Percentiles rank a stretch among this genome's conserved stretches.
These are phyloP conservation scores for Oidiodendron maius DNA, from an alignment of 495 filamentous ascomycete genomes.

Conservation along the genomic window DNA sequence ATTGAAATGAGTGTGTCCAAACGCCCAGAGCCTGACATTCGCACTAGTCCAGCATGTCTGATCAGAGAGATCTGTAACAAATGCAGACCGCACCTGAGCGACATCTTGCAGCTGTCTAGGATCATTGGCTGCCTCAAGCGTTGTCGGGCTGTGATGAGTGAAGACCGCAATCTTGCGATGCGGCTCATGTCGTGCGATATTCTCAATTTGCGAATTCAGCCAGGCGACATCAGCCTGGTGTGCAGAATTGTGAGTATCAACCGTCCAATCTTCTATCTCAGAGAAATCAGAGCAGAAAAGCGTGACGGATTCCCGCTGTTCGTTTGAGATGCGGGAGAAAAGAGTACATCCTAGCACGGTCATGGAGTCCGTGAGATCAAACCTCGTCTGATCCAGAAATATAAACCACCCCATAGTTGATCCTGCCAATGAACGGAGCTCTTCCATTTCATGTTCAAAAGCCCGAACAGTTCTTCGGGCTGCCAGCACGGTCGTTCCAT, in stretches of 20 bases:
- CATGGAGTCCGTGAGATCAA: slow-evolving; percentile 27
- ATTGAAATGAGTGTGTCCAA: slow-evolving; percentile 53
- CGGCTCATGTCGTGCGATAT: background rate
- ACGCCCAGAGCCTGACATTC: slow-evolving; percentile 46
- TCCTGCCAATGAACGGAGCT: slow-evolving; percentile 1
- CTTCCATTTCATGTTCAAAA: background rate
- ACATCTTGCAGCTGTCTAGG: slow-evolving; percentile 24
- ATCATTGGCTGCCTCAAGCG: background rate
- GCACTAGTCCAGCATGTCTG: slow-evolving; percentile 39
- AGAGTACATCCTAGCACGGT: slow-evolving; percentile 46
- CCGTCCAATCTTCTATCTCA: slow-evolving; percentile 38
- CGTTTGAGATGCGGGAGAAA: slow-evolving; percentile 31
- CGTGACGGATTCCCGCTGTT: slow-evolving; percentile 23
- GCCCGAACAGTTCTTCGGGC: background rate
- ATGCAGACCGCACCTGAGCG: slow-evolving; percentile 34
- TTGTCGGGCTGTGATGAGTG: background rate
- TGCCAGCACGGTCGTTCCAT: slow-evolving; percentile 15
- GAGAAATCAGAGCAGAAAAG: slow-evolving; percentile 43
- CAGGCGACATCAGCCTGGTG: background rate
- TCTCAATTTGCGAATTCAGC: background rate
- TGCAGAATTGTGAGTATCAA: slow-evolving; percentile 31
- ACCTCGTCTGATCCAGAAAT: slow-evolving; percentile 38
- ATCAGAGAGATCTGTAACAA: slow-evolving; percentile 39
- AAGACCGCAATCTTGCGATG: background rate
- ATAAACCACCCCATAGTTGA: slow-evolving; percentile 32